Base-by-base conservation (phyloP, 495 filamentous ascomycete species). In the Penicillium soppii region DNA sequence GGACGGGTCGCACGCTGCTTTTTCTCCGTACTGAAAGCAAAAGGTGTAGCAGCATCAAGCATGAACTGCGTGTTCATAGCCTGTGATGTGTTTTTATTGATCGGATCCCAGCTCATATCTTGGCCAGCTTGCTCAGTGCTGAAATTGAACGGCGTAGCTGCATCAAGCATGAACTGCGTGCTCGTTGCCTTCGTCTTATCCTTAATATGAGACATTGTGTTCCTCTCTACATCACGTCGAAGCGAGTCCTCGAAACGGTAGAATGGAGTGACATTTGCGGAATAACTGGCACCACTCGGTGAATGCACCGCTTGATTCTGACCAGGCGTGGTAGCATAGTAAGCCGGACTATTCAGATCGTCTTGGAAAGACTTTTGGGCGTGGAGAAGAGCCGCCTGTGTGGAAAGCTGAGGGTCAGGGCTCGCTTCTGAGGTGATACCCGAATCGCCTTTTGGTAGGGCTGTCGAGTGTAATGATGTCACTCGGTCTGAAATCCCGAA, bases 91-190 rank as follows among this genome's bases (percentile, higher is more conserved):
- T 48, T 55, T 7, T 54, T 58, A n/a, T 53, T 54, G 6, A 47
- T 41, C 13, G 42, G 25, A 15, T 43, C 43, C n/a, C 45, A 30
- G 43, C 37, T 54, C 19, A 8, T 42, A 27, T 17, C 35, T 9
- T 40, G 33, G 13, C 36, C 15, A 26, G 32, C 20, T 26, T 47
- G 30, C 32, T 47, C 44, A 7, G 74, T 76, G 29, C 72, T 75
- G 43, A 76, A 68, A 1, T 63, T 69, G 39, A 76, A 81, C 21
- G 78, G 77, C 1, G 74, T 78, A 22, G 68, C 69, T 8, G 72
- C 68, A 53, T 80, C 74, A 21, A 81, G 67, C 62, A 80, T 73
- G 36, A 59, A 70, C 59, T 81, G 78, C 4, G 77, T 81, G 53
- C 71, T 78, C 50, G 76, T 68, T 21, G 68, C 66, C 37, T 65